phyloP scores from a whole-genome alignment of 1,139 yeast genomes.

The Taiozyma sp. region DNA sequence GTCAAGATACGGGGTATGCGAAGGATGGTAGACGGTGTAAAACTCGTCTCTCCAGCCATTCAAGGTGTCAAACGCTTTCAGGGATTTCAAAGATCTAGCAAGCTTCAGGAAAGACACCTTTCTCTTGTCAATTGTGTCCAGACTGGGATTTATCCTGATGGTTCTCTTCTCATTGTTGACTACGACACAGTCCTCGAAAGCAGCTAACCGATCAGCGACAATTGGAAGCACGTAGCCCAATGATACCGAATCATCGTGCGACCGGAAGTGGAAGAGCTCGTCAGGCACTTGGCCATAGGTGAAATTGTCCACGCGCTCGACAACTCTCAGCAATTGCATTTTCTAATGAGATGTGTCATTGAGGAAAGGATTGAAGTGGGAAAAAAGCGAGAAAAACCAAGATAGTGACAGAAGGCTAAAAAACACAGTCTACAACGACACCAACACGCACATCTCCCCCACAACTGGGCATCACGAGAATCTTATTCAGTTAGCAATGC shows the following conservation, averaged over 20 bases:
- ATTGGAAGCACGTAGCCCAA: conserved; percentile 51
- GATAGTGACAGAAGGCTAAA: not conserved
- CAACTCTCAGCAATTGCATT: conserved; percentile 9
- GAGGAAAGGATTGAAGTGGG: not conserved
- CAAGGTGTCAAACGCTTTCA: conserved; percentile 37
- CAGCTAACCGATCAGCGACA: conserved; percentile 38
- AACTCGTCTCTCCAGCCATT: conserved; percentile 88
- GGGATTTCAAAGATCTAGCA: conserved; percentile 39
- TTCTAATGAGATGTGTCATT: not conserved
- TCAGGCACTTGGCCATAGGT: conserved; percentile 5
- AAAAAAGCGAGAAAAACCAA: not conserved
- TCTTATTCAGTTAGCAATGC: conserved; percentile 2
- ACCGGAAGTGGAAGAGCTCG: conserved; percentile 6
- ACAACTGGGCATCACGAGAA: not conserved
- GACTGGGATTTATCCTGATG: conserved; percentile 34
- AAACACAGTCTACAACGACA: not conserved
- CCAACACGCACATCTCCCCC: not conserved
- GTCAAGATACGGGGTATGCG: conserved; percentile 51
- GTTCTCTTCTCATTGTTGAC: conserved; percentile 29
- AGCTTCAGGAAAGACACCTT: conserved; percentile 39
- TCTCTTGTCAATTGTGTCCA: conserved; percentile 45
- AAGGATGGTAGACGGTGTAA: conserved; percentile 64
- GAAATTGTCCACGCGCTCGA: conserved; percentile 18
- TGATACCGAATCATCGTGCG: conserved; percentile 19
- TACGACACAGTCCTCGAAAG: conserved; percentile 29